phyloP scores from a whole-genome alignment of 306 rosid genomes.

The Quercus rubra region DNA sequence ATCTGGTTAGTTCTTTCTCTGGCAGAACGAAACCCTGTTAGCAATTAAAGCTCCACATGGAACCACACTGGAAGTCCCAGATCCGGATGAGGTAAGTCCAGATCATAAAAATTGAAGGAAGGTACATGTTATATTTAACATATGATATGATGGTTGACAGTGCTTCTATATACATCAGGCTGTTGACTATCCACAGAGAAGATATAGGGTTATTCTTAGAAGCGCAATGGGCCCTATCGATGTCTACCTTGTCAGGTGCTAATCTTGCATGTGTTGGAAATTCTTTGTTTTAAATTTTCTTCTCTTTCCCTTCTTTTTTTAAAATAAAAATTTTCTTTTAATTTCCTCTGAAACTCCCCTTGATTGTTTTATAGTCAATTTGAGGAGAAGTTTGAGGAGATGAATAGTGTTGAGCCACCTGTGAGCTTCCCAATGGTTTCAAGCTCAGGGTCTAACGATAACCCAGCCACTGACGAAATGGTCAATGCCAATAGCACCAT shows the following conservation, averaged over 20 bases:
- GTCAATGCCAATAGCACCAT: conserved; percentile 45
- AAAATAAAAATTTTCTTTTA: neutral
- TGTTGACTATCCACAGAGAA: conserved; percentile 83
- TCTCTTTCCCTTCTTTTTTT: neutral
- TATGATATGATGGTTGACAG: conserved; percentile 28
- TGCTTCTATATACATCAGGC: conserved; percentile 56
- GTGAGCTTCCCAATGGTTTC: conserved; percentile 67
- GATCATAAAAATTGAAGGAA: conserved; percentile 24
- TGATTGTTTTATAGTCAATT: conserved; percentile 64
- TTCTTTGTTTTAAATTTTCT: neutral
- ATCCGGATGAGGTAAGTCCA: conserved; percentile 91
- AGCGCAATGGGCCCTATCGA: conserved; percentile 99
- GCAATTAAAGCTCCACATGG: conserved; percentile 99
- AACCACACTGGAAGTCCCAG: conserved; percentile 98
- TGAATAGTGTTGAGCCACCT: conserved; percentile 60
- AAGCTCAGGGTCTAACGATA: conserved; percentile 77
- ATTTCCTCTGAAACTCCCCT: neutral
- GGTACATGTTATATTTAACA: conserved; percentile 17
- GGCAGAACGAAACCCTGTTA: conserved; percentile 94
- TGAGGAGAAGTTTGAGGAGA: conserved; percentile 94
- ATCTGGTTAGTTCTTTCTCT: conserved; percentile 22
- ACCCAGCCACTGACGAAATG: conserved; percentile 50
- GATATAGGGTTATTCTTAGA: conserved; percentile 92
- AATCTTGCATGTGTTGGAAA: neutral
- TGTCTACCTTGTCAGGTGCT: conserved; percentile 94